These are phyloP conservation scores for Phytophthora agathidicida DNA, from an alignment of 352 stramenopile genomes.

Conservation along the genomic window DNA sequence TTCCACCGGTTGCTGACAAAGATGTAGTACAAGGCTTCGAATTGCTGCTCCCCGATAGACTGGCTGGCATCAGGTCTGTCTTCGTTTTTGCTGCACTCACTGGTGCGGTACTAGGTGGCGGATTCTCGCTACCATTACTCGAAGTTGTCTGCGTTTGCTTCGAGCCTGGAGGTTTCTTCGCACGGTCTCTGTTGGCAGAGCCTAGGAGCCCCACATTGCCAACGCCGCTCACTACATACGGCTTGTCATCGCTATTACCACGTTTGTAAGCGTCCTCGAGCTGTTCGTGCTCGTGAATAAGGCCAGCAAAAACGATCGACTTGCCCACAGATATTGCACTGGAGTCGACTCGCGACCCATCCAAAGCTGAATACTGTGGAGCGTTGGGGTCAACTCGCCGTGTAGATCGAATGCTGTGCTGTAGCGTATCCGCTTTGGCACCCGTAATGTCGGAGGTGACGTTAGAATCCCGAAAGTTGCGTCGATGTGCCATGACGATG, in stretches of 20 bases:
- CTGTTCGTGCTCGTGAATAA: conserved; percentile 55
- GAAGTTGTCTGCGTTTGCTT: conserved; percentile 24
- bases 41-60: conserved; percentile 8
- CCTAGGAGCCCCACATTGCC: conserved; percentile 60
- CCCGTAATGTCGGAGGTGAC: conserved; percentile 65
- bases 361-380: conserved; percentile 63
- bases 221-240: conserved; percentile 59
- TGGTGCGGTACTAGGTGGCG: conserved; percentile 10
- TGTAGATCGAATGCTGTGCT: conserved; percentile 73
- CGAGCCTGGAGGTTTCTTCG: conserved; percentile 30
- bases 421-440: conserved; percentile 64
- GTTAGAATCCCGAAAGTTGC: conserved; percentile 66
- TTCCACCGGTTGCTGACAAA: conserved; percentile 2
- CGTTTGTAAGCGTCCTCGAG: conserved; percentile 28
- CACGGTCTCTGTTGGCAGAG: conserved; percentile 16
- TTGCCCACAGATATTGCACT: conserved; percentile 71
- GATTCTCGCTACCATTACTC: conserved; percentile 18
- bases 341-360: conserved; percentile 63
- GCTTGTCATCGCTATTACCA: conserved; percentile 13
- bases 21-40: conserved; percentile 12
- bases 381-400: conserved; percentile 72
- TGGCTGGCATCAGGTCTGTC: conserved; percentile 29
- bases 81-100: conserved; percentile 30
- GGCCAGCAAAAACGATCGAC: conserved; percentile 71
- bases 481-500: conserved; percentile 64